phyloP scores from a whole-genome alignment of 768 basidiomycete species.

The Trichaptum fuscoviolaceum region DNA sequence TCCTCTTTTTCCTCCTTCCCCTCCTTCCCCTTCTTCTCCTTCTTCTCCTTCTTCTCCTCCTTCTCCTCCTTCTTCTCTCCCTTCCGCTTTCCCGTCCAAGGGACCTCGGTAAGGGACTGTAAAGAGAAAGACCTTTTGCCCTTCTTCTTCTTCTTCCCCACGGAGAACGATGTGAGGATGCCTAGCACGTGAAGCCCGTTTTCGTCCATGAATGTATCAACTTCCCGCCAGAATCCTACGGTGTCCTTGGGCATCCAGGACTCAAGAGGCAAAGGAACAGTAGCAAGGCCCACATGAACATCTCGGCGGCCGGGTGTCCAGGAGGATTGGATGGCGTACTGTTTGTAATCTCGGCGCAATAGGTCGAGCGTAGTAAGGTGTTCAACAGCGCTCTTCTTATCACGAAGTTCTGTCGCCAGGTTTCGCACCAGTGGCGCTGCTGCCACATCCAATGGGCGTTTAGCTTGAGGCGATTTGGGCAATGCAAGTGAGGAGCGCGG shows the following conservation, averaged over 20 bases:
- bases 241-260: slow-evolving; percentile 44
- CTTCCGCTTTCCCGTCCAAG: slow-evolving; percentile 19
- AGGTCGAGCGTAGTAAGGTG: slow-evolving; percentile 70
- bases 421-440: slow-evolving; percentile 40
- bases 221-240: slow-evolving; percentile 30
- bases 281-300: slow-evolving; percentile 71
- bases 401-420: slow-evolving; percentile 42
- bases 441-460: slow-evolving; percentile 32
- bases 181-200: slow-evolving; percentile 65
- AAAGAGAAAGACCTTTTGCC: slow-evolving; percentile 26
- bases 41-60: slow-evolving; percentile 53
- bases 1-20: slow-evolving; percentile 22
- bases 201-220: slow-evolving; percentile 60
- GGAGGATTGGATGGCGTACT: slow-evolving; percentile 54
- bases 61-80: slow-evolving; percentile 48
- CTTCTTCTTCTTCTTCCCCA: slow-evolving; percentile 24
- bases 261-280: slow-evolving; percentile 69
- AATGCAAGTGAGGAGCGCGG: slow-evolving; percentile 45
- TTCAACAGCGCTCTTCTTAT: slow-evolving; percentile 63
- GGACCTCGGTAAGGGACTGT: no score
- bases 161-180: slow-evolving; percentile 69
- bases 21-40: slow-evolving; percentile 43
- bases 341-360: slow-evolving; percentile 93
- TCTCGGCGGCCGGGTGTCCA: slow-evolving; percentile 31
- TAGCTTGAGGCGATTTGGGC: slow-evolving; percentile 20